Conservation (phyloP, 768 basidiomycete species). For the Calvatia gigantea region DNA sequence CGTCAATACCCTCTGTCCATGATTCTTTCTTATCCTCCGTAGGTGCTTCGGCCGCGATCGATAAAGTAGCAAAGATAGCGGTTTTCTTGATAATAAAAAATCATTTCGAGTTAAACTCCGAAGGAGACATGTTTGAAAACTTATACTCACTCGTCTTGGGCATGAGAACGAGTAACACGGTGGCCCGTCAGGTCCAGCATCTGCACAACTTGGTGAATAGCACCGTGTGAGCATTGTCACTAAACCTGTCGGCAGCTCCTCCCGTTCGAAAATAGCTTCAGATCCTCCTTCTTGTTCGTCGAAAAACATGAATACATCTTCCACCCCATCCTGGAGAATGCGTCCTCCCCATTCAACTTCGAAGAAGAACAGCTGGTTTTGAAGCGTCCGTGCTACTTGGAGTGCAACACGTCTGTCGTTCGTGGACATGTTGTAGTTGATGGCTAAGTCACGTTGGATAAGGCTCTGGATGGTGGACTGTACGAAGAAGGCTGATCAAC, state of each 20-base stretch:
- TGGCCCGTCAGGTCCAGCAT: slow-evolving; percentile 45
- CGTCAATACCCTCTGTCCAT: slow-evolving; percentile 46
- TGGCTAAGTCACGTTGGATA: slow-evolving; percentile 79
- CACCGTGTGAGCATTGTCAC: slow-evolving; percentile 88
- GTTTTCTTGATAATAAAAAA: too few species aligned
- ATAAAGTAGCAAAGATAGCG: slow-evolving; percentile 17
- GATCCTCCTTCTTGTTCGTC: slow-evolving; percentile 72
- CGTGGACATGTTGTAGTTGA: slow-evolving; percentile 69
- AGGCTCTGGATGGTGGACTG: slow-evolving; percentile 87
- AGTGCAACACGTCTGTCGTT: slow-evolving; percentile 82
- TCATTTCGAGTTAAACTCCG: too few species aligned
- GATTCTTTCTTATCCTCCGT: slow-evolving; percentile 31
- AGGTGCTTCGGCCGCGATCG: slow-evolving; percentile 27
- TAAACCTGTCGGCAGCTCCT: slow-evolving; percentile 82
- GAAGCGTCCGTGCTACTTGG: slow-evolving; percentile 85
- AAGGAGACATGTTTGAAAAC: neutral
- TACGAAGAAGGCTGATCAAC: neutral
- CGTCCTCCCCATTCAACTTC: slow-evolving; percentile 95
- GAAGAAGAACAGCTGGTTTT: slow-evolving; percentile 92
- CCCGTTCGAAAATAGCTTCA: slow-evolving; percentile 56
- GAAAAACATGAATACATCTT: slow-evolving; percentile 92
- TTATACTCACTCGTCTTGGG: slow-evolving; percentile 54
- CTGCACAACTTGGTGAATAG: slow-evolving; percentile 79
- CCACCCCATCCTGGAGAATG: slow-evolving; percentile 79
- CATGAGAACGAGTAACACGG: slow-evolving; percentile 85